phyloP scores from a whole-genome alignment of 345 rosid species.

The Brassica rapa region DNA sequence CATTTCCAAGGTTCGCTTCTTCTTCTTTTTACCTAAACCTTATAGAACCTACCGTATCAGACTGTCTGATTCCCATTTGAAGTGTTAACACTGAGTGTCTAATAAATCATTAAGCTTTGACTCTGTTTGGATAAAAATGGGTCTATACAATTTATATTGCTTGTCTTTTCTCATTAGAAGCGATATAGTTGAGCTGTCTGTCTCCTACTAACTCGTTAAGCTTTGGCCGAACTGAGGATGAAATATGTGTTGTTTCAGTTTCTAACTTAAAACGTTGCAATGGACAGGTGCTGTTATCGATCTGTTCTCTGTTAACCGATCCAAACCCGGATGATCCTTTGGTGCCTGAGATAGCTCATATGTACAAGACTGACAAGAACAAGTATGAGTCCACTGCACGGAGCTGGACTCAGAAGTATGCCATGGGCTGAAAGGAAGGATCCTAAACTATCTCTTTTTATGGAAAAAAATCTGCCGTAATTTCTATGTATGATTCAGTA shows the following conservation, averaged over 20 bases:
- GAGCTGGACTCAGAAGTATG: constrained; percentile 99
- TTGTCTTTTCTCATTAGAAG: neutral
- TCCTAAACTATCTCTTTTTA: constrained; percentile 30
- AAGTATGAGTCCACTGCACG: constrained; percentile 95
- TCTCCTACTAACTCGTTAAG: neutral
- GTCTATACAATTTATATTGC: neutral
- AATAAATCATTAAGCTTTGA: neutral
- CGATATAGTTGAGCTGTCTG: neutral
- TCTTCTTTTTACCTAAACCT: neutral
- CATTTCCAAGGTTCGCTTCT: constrained; percentile 71
- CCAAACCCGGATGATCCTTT: constrained; percentile 97
- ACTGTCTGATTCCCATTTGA: neutral
- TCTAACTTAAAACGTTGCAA: neutral
- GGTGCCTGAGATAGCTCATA: constrained; percentile 96
- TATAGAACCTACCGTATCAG: neutral
- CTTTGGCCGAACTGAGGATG: neutral
- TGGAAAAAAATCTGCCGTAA: constrained; percentile 16
- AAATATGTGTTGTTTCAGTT: neutral
- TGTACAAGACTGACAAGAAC: constrained; percentile 92
- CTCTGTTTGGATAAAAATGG: neutral
- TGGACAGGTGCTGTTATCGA: constrained; percentile 78
- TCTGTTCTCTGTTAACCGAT: constrained; percentile 92
- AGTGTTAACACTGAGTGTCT: neutral
- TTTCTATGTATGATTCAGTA: constrained; percentile 44
- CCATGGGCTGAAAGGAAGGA: constrained; percentile 67